Conservation (phyloP, 148 eudicot genomes). For the Cornus suecica region DNA sequence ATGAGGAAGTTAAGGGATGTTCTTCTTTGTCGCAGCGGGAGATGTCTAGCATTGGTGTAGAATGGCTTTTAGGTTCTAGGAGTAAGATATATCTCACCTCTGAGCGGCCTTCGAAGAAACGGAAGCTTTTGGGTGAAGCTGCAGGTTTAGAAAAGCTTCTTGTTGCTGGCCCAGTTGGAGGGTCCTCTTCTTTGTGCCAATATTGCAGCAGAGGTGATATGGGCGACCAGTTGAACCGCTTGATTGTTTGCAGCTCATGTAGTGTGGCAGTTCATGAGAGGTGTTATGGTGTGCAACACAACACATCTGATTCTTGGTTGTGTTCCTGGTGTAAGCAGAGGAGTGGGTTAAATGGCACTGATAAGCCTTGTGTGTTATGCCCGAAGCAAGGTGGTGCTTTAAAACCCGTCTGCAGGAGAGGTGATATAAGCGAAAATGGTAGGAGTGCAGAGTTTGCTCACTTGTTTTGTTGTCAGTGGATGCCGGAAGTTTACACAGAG, state of each 20-base stretch:
- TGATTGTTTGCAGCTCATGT: slow-evolving; percentile 74
- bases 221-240: slow-evolving; percentile 63
- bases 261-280: slow-evolving; percentile 74
- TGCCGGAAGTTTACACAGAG: slow-evolving; percentile 76
- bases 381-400: slow-evolving; percentile 82
- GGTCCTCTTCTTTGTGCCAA: slow-evolving; percentile 63
- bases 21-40: slow-evolving; percentile 22
- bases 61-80: slow-evolving; percentile 96
- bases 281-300: slow-evolving; percentile 89
- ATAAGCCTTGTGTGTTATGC: slow-evolving; percentile 71
- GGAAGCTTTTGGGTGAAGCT: slow-evolving; percentile 76
- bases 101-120: slow-evolving; percentile 78
- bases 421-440: slow-evolving; percentile 31
- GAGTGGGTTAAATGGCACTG: slow-evolving; percentile 28
- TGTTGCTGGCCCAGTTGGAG: slow-evolving; percentile 62
- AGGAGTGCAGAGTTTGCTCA: slow-evolving; percentile 61
- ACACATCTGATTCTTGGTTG: slow-evolving; percentile 54
- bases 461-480: slow-evolving; percentile 92
- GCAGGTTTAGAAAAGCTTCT: slow-evolving; percentile 83
- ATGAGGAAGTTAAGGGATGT: slow-evolving; percentile 15
- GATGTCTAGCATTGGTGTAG: slow-evolving; percentile 52
- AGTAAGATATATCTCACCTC: slow-evolving; percentile 70
- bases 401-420: slow-evolving; percentile 51
- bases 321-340: slow-evolving; percentile 79
- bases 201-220: slow-evolving; percentile 77